These are phyloP conservation scores for Ceratocystis cubensis DNA, from an alignment of 2,329 filamentous ascomycete genomes.

Conservation along the genomic window DNA sequence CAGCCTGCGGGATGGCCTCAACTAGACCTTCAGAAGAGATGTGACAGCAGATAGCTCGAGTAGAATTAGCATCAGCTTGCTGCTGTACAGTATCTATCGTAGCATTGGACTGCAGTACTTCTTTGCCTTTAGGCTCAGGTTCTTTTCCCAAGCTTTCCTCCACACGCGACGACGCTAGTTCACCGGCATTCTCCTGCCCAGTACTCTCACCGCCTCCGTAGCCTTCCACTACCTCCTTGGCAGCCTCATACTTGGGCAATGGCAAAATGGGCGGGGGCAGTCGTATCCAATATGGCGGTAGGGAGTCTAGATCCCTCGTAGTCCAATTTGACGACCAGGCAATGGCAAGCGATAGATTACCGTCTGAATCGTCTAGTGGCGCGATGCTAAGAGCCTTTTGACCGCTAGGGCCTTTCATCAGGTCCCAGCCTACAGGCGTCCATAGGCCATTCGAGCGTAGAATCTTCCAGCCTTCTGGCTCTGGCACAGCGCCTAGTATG, in stretches of 20 bases:
- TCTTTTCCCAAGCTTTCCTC: neutral
- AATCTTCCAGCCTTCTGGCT: conserved; percentile 46
- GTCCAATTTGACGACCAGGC: conserved; percentile 46
- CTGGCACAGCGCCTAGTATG: conserved; percentile 39
- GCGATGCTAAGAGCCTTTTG: conserved; percentile 41
- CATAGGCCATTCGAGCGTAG: conserved; percentile 45
- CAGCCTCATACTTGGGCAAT: conserved; percentile 19
- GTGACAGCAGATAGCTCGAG: conserved; percentile 35
- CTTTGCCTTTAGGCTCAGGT: neutral
- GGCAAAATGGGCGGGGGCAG: conserved; percentile 30
- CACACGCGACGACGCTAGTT: neutral
- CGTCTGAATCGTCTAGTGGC: conserved; percentile 47
- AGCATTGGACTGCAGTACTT: neutral
- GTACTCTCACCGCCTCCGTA: conserved; percentile 4
- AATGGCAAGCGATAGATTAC: conserved; percentile 44
- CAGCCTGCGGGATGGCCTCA: conserved; percentile 34
- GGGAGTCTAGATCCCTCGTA: conserved; percentile 36
- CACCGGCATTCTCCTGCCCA: neutral
- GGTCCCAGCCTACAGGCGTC: conserved; percentile 45
- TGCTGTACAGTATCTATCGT: conserved; percentile 30
- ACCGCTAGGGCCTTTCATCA: conserved; percentile 43
- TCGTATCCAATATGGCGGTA: conserved; percentile 49
- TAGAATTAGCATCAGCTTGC: conserved; percentile 25
- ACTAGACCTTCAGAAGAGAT: conserved; percentile 37
- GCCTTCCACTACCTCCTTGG: conserved; percentile 3